These are phyloP conservation scores for Amaranthus cruentus DNA, from an alignment of 148 eudicot species.

Conservation along the genomic window DNA sequence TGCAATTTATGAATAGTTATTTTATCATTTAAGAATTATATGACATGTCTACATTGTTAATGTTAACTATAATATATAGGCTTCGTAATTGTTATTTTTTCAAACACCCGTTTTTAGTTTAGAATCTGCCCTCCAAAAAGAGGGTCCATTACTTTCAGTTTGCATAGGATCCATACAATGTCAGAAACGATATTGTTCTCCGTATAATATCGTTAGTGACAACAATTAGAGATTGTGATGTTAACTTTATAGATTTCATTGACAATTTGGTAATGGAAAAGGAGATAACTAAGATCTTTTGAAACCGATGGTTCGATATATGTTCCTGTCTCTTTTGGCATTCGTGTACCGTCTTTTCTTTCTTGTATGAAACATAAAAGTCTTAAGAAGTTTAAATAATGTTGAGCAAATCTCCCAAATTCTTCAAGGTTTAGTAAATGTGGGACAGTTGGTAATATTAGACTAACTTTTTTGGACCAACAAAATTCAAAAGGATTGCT, in stretches of 20 bases:
- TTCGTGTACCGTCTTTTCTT: neutral
- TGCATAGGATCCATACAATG: no score
- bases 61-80: no score
- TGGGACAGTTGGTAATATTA: slow-evolving; percentile 3
- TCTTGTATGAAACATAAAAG: neutral
- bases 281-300: neutral
- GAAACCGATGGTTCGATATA: neutral
- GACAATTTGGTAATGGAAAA: slow-evolving; percentile 1
- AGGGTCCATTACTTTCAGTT: no score
- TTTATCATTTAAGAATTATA: no score
- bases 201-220: neutral
- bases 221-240: neutral
- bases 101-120: no score
- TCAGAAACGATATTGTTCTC: no score
- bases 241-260: neutral
- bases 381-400: no score
- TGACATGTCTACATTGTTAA: no score
- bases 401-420: slow-evolving; percentile 5
- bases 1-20: no score
- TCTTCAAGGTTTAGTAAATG: slow-evolving; percentile 1
- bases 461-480: neutral
- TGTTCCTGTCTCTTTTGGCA: neutral
- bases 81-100: no score
- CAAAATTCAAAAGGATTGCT: neutral
- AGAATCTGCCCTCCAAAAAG: no score